These are phyloP conservation scores for Vicia faba DNA, from an alignment of 306 rosid species.

Conservation along the genomic window DNA sequence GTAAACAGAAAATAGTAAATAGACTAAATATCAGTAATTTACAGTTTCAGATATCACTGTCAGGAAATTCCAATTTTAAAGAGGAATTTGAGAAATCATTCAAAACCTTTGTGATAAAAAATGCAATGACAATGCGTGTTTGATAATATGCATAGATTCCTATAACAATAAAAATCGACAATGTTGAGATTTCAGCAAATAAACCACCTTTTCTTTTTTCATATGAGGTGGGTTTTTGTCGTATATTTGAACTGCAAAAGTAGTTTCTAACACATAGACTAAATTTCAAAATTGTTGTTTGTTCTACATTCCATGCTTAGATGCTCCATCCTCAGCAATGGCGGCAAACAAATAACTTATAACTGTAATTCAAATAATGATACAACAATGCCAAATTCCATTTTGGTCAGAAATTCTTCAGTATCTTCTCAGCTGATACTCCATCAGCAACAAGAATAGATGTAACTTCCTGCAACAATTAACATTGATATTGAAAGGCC, in stretches of 20 bases:
- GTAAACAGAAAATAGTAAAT: too few relatives aligned
- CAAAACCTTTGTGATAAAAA: not conserved
- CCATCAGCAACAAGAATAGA: constrained; percentile 88
- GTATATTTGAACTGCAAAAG: constrained; percentile 8
- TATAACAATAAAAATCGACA: not conserved
- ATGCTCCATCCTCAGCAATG: constrained; percentile 50
- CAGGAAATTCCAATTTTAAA: not conserved
- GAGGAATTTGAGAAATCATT: not conserved
- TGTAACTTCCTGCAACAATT: constrained; percentile 75
- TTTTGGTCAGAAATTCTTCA: constrained; percentile 74
- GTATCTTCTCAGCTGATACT: constrained; percentile 77
- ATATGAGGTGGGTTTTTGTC: not conserved
- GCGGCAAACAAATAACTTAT: constrained; percentile 45
- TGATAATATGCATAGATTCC: not conserved
- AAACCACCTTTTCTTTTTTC: not conserved
- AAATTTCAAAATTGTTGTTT: constrained; percentile 46
- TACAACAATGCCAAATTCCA: constrained; percentile 54
- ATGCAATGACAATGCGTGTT: not conserved
- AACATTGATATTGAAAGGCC: constrained; percentile 7
- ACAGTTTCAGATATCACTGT: not conserved
- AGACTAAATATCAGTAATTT: not conserved
- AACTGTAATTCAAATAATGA: constrained; percentile 37
- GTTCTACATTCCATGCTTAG: constrained; percentile 54
- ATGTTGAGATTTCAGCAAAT: not conserved
- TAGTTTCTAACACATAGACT: constrained; percentile 31